Percentiles rank a stretch among this genome's conserved stretches.
These are phyloP conservation scores for Senna siamea DNA, from an alignment of 306 rosid genomes.

Conservation along the genomic window DNA sequence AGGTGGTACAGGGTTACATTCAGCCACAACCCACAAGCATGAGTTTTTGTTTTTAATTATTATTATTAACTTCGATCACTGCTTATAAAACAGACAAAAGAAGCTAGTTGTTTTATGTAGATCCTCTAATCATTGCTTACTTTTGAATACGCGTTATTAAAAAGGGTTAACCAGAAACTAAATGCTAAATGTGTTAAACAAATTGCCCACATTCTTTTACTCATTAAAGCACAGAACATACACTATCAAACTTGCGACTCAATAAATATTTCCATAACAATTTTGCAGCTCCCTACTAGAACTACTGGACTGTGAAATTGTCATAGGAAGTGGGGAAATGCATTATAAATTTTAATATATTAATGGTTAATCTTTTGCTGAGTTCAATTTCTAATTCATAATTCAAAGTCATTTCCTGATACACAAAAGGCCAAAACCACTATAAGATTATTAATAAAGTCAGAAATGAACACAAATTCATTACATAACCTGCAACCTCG, in stretches of 20 bases:
- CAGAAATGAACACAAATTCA: background rate
- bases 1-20: background rate
- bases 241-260: background rate
- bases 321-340: too few species aligned
- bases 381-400: background rate
- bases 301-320: background rate
- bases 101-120: background rate
- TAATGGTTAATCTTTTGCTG: background rate
- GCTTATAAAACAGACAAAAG: background rate
- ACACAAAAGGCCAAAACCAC: background rate
- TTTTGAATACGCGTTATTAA: background rate
- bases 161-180: background rate
- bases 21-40: background rate
- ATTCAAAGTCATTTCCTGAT: background rate
- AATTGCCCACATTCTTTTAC: background rate
- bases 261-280: background rate
- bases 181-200: background rate
- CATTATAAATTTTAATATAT: background rate
- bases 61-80: background rate
- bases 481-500: conserved; percentile 91
- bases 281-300: background rate
- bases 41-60: too few species aligned
- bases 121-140: background rate
- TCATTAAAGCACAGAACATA: background rate
- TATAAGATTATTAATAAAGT: background rate